Evolutionary conservation across 2,329 filamentous ascomycete genomes (phyloP).

Genomic region (Ophiostoma sp.): DNA sequence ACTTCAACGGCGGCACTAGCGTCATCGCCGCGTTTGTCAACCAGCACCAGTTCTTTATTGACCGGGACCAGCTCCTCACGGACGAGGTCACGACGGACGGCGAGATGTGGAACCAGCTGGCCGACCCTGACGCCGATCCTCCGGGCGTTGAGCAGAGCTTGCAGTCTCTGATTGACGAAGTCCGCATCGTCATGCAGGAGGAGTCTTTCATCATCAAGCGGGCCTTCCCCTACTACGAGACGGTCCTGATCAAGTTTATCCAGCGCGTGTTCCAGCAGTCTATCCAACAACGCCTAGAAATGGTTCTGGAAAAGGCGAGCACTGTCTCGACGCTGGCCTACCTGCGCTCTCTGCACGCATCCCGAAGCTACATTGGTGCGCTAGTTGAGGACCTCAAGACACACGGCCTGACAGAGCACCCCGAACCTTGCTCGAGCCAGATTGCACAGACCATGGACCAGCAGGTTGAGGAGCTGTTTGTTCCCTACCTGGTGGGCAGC

Average conservation of each 20-base stretch:
- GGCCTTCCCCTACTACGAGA: conserved; percentile 94
- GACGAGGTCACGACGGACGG: conserved; percentile 78
- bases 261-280: conserved; percentile 98
- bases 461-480: conserved; percentile 75
- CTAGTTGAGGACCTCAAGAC: conserved; percentile 91
- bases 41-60: conserved; percentile 99
- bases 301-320: conserved; percentile 92
- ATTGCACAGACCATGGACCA: conserved; percentile 75
- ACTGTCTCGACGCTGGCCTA: conserved; percentile 91
- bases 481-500: conserved; percentile 67
- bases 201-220: conserved; percentile 96
- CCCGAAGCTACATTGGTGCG: conserved; percentile 81
- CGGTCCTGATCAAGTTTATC: conserved; percentile 87
- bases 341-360: conserved; percentile 84
- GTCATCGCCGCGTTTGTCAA: conserved; percentile 97
- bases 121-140: conserved; percentile 90
- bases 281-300: conserved; percentile 91
- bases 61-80: conserved; percentile 84
- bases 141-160: conserved; percentile 89
- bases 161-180: conserved; percentile 89
- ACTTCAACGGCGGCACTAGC: conserved; percentile 94
- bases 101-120: conserved; percentile 84
- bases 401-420: conserved; percentile 92
- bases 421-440: conserved; percentile 83
- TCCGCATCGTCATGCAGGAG: conserved; percentile 92